Percentiles rank a stretch among this genome's conserved stretches.
Conservation (phyloP, 2,329 filamentous ascomycete species). For the Chrysosphaeria jannelii region DNA sequence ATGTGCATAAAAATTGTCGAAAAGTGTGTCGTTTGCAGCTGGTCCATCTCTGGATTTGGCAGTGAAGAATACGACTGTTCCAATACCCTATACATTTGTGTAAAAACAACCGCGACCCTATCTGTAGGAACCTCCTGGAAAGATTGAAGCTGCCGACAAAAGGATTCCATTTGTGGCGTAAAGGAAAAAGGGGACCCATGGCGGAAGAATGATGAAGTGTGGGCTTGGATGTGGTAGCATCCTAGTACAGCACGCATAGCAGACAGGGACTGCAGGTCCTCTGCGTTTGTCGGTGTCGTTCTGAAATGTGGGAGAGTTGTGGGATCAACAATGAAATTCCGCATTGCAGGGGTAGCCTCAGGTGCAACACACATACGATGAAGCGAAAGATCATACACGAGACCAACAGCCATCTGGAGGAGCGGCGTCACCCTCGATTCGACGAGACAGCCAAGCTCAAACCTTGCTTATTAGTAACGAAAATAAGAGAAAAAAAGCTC, state of each 20-base stretch:
- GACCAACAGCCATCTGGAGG: conserved; percentile 11
- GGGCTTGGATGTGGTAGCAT: conserved; percentile 10
- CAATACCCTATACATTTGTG: conserved; percentile 10
- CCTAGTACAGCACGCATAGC: conserved; percentile 13
- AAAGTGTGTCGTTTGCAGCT: too few relatives aligned
- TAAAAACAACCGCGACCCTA: conserved; percentile 8
- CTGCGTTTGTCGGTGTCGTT: neutral
- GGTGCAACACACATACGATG: conserved; percentile 5
- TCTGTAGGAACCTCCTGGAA: conserved; percentile 9
- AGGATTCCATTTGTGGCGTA: conserved; percentile 9
- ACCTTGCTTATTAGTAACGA: neutral
- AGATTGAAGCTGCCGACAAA: conserved; percentile 8
- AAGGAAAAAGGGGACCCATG: conserved; percentile 9
- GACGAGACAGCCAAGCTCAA: conserved; percentile 9
- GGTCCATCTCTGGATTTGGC: too few relatives aligned
- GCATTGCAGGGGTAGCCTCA: neutral
- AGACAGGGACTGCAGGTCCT: conserved; percentile 4
- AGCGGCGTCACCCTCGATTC: conserved; percentile 11
- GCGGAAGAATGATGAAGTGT: conserved; percentile 10
- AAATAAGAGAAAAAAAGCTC: conserved; percentile 7
- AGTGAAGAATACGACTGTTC: neutral
- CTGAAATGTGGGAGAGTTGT: neutral
- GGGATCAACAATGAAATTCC: neutral
- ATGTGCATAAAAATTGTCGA: too few relatives aligned
- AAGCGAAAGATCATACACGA: conserved; percentile 12